Evolutionary conservation across 495 filamentous ascomycete genomes (phyloP), one percentile per base, ranked within the genome.

Genomic region (Hypoxylon crocopeplum): DNA sequence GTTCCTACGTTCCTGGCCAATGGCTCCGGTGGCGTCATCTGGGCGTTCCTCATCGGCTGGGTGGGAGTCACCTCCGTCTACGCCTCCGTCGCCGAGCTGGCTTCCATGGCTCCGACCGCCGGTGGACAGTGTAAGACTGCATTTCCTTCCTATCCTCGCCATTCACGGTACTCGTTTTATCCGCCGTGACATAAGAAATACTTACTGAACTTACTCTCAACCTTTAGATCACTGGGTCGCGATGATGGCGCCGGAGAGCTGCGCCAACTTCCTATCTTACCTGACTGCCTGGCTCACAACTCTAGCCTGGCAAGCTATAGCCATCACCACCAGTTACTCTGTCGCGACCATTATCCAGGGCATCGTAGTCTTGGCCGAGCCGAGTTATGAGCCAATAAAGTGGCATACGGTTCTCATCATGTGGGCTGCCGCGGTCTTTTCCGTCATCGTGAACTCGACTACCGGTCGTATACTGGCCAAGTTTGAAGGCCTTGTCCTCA

Each of bases 371-470:
- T 33, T 62, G 5, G 59, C 45, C 5, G 30, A 51, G 8, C 59
- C 59, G 29, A 19, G 32, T 3, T 62, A 62, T 17, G 59, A 34
- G 7, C 46, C 59, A 10, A 0, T 52, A 11, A 1, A 60, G 0
- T 86, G 78, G 78, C 81, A 85, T 13, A 78, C 72, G 10, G 80
- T 81, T 0, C 66, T 86, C 12, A 50, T 83, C 17, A 71, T 75
- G 36, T 79, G 73, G 62, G 74, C 69, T 0, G 61, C 74, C 1
- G 64, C 80, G 11, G 57, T 68, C 5, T 66, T 77, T 1, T 72
- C 73, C 15, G 66, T 81, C 6, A 56, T 81, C 22, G 59, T 75
- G 47, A 83, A 83, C 42, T 80, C 76, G 4, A 60, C 69, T 21
- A 58, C 72, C 1, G 75, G 76, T 3, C 69, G 70, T 10, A 55